Evolutionary conservation across 208 protist genomes (phyloP).

Genomic region (Phytomonas sp.): DNA sequence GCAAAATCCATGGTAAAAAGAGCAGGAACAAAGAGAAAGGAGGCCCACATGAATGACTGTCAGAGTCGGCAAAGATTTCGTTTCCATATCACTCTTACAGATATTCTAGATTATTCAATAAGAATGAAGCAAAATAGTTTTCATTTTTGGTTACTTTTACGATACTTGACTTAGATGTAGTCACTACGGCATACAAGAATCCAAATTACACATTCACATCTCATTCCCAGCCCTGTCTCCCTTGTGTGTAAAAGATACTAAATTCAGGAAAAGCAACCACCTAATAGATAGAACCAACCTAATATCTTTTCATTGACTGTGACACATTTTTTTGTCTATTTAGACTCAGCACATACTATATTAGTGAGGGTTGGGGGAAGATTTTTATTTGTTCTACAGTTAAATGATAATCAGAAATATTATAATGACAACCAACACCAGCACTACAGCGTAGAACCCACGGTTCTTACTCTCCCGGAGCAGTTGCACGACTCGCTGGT

Average conservation of each 20-base stretch:
- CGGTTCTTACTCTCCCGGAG: conserved; percentile 60
- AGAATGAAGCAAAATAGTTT: too few relatives aligned
- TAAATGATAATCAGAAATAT: conserved; percentile 59
- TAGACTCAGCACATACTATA: neutral
- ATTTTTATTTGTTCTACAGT: conserved; percentile 5
- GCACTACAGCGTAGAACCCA: conserved; percentile 59
- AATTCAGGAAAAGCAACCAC: too few relatives aligned
- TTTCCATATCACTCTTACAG: too few relatives aligned
- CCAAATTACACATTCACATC: too few relatives aligned
- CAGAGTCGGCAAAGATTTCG: neutral
- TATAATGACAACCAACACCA: conserved; percentile 60
- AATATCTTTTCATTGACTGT: too few relatives aligned
- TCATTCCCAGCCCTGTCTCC: too few relatives aligned
- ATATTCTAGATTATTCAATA: too few relatives aligned
- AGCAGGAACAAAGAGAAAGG: conserved; percentile 3
- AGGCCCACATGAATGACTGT: neutral
- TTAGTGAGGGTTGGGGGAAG: neutral
- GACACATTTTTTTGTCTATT: neutral
- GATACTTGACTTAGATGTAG: too few relatives aligned
- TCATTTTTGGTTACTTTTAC: too few relatives aligned
- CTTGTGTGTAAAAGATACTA: too few relatives aligned
- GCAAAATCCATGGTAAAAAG: neutral
- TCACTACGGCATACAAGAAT: too few relatives aligned
- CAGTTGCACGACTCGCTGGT: conserved; percentile 60
- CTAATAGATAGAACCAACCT: too few relatives aligned